Conservation (phyloP, 176 grass and related monocot species). For the Pontederia crassipes region DNA sequence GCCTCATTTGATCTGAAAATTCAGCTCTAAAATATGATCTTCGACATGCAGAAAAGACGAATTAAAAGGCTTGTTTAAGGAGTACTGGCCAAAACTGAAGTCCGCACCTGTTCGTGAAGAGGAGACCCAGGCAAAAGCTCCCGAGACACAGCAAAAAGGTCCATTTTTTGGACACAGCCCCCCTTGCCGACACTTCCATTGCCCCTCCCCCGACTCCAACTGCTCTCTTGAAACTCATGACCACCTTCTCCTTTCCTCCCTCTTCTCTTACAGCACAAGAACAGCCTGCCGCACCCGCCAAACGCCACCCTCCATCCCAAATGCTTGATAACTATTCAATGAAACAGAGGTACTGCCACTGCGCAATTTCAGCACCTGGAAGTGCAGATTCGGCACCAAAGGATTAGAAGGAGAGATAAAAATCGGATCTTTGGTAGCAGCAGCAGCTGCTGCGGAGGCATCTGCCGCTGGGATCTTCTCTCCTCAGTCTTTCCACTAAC, state of each 20-base stretch:
- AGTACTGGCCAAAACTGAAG: not conserved
- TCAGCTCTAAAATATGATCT: not conserved
- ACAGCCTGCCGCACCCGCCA: not conserved
- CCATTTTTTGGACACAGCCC: slow-evolving; percentile 13
- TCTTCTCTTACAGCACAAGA: not conserved
- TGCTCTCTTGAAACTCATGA: slow-evolving; percentile 11
- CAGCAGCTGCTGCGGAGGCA: no score
- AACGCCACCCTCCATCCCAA: not conserved
- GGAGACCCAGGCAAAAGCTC: slow-evolving; percentile 20
- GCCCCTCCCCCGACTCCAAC: not conserved
- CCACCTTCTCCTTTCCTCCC: not conserved
- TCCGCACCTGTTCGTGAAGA: slow-evolving; percentile 18
- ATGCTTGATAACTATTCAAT: not conserved
- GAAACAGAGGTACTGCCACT: not conserved
- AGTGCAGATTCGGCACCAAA: not conserved
- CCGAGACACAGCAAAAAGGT: slow-evolving; percentile 19
- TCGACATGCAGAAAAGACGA: not conserved
- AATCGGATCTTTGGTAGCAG: not conserved
- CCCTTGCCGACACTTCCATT: slow-evolving; percentile 5
- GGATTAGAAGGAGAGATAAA: not conserved
- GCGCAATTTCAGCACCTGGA: not conserved
- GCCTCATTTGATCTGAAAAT: not conserved
- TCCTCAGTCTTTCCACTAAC: no score
- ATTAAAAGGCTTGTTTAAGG: not conserved
- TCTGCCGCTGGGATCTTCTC: no score